Evolutionary conservation across 2,329 filamentous ascomycete species (phyloP).

Genomic region (Penicillium griseofulvum): DNA sequence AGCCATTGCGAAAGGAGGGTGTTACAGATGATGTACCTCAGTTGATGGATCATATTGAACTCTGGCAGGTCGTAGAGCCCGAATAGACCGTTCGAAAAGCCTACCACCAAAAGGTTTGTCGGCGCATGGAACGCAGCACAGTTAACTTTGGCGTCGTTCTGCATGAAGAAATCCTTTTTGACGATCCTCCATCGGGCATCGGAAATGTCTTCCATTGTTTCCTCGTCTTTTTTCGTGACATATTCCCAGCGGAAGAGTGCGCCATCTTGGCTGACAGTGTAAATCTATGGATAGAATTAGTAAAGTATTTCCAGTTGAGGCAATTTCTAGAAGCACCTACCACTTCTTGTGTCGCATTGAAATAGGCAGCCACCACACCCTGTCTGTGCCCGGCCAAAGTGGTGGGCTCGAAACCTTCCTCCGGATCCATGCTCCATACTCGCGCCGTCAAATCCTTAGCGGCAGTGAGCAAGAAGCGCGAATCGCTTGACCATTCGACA

Average conservation of each 20-base stretch:
- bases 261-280: slow-evolving; percentile 96
- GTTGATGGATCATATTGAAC: slow-evolving; percentile 90
- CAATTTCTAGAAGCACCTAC: slow-evolving; percentile 33
- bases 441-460: slow-evolving; percentile 89
- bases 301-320: neutral
- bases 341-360: slow-evolving; percentile 87
- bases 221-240: slow-evolving; percentile 60
- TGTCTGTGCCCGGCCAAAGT: slow-evolving; percentile 89
- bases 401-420: slow-evolving; percentile 86
- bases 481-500: slow-evolving; percentile 95
- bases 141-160: slow-evolving; percentile 78
- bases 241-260: slow-evolving; percentile 94
- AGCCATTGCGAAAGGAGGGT: neutral
- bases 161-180: slow-evolving; percentile 91
- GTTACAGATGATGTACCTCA: slow-evolving; percentile 45
- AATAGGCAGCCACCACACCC: slow-evolving; percentile 91
- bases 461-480: slow-evolving; percentile 87
- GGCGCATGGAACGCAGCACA: slow-evolving; percentile 87
- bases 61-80: slow-evolving; percentile 93
- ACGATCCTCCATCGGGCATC: slow-evolving; percentile 86
- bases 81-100: slow-evolving; percentile 93
- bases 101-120: slow-evolving; percentile 89
- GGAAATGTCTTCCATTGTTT: slow-evolving; percentile 59
- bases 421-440: slow-evolving; percentile 89
- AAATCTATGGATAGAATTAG: slow-evolving; percentile 56